phyloP scores from a whole-genome alignment of 2,329 filamentous ascomycete species.

The Cyphellophora attinorum region DNA sequence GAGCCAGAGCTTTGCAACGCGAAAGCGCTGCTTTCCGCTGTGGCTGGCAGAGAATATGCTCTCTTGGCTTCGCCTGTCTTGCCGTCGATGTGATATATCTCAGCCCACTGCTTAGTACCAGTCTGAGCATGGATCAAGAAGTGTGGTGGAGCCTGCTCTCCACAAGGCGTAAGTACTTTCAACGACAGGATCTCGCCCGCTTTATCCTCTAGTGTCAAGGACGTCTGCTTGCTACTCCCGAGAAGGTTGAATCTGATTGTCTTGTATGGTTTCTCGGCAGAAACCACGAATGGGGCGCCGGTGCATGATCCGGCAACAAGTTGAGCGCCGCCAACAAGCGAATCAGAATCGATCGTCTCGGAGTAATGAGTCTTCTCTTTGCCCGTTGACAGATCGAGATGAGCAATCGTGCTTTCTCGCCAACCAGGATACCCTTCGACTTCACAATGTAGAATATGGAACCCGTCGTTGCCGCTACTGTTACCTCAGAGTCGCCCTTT shows the following conservation, averaged over 20 bases:
- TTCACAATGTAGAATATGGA: slow-evolving; percentile 69
- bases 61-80: slow-evolving; percentile 61
- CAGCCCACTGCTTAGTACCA: slow-evolving; percentile 61
- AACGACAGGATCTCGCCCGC: slow-evolving; percentile 44
- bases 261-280: slow-evolving; percentile 34
- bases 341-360: slow-evolving; percentile 65
- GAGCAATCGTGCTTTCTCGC: slow-evolving; percentile 69
- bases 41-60: slow-evolving; percentile 67
- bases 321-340: slow-evolving; percentile 28
- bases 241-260: slow-evolving; percentile 35
- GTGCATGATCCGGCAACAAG: slow-evolving; percentile 22
- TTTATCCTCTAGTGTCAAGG: slow-evolving; percentile 28
- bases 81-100: slow-evolving; percentile 75
- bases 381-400: slow-evolving; percentile 64
- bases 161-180: slow-evolving; percentile 62
- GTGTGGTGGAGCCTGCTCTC: slow-evolving; percentile 63
- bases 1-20: slow-evolving; percentile 67
- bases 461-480: slow-evolving; percentile 60
- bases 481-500: slow-evolving; percentile 62
- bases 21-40: slow-evolving; percentile 63
- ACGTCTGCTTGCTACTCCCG: slow-evolving; percentile 30
- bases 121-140: slow-evolving; percentile 78
- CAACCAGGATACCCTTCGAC: slow-evolving; percentile 54
- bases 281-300: slow-evolving; percentile 32
- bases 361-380: slow-evolving; percentile 61